Evolutionary conservation across 2,329 filamentous ascomycete genomes (phyloP).

Genomic region (Cladobotryum protrusum): DNA sequence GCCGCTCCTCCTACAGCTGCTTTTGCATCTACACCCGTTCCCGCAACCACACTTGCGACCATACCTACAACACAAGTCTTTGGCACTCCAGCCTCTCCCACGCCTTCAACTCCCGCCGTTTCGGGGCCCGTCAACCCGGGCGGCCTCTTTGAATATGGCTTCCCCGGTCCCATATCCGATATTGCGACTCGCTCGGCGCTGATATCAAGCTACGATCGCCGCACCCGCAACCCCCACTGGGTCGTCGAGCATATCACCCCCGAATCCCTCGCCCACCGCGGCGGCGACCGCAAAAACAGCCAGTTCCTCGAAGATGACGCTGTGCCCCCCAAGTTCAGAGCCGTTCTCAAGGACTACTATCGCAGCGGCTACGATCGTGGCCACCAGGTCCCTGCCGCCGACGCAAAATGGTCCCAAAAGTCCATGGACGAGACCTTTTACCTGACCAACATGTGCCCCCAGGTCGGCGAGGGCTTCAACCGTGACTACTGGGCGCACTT

Average conservation of each 20-base stretch:
- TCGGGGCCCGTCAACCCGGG: slow-evolving; percentile 60
- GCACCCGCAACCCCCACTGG: slow-evolving; percentile 88
- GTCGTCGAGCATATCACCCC: slow-evolving; percentile 95
- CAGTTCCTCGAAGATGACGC: slow-evolving; percentile 72
- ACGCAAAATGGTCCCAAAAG: slow-evolving; percentile 88
- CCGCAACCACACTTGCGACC: slow-evolving; percentile 22
- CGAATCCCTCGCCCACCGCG: slow-evolving; percentile 65
- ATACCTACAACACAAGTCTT: slow-evolving; percentile 56
- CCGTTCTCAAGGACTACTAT: slow-evolving; percentile 87
- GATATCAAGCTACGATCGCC: slow-evolving; percentile 83
- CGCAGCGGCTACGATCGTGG: slow-evolving; percentile 92
- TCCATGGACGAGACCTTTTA: slow-evolving; percentile 96
- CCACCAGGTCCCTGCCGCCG: slow-evolving; percentile 93
- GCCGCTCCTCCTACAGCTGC: slow-evolving; percentile 26
- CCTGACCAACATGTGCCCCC: slow-evolving; percentile 94
- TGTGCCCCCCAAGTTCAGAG: slow-evolving; percentile 83
- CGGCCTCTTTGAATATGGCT: slow-evolving; percentile 79
- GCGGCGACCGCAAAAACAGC: slow-evolving; percentile 79
- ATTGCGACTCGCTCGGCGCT: slow-evolving; percentile 70
- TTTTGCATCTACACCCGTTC: slow-evolving; percentile 21
- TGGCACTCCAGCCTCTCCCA: slow-evolving; percentile 25
- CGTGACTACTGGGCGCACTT: slow-evolving; percentile 99
- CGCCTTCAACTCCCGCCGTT: slow-evolving; percentile 22
- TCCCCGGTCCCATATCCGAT: slow-evolving; percentile 85
- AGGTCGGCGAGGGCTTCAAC: slow-evolving; percentile 98